These are phyloP conservation scores for Trypanosoma brucei DNA, from an alignment of 208 protist species.

Conservation along the genomic window DNA sequence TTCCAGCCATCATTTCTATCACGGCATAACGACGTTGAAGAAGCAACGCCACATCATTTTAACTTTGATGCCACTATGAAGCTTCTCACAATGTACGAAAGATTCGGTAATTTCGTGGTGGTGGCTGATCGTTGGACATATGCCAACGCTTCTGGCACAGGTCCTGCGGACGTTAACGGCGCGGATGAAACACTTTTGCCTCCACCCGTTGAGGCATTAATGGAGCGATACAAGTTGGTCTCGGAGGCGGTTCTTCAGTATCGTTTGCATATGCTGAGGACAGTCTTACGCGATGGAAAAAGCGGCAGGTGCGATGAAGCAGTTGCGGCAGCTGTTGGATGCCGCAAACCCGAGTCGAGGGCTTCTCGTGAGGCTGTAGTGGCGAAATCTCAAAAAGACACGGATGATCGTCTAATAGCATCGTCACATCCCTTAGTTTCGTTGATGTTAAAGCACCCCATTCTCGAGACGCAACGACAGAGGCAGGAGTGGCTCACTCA, in stretches of 20 bases:
- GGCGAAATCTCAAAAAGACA: neutral
- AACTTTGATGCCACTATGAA: constrained; percentile 31
- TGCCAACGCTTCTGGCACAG: constrained; percentile 3
- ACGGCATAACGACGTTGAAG: neutral
- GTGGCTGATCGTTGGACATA: constrained; percentile 46
- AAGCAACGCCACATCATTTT: constrained; percentile 10
- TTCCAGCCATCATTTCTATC: constrained; percentile 14
- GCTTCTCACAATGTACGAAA: constrained; percentile 43
- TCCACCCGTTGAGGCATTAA: constrained; percentile 20
- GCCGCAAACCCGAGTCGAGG: neutral
- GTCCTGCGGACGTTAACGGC: neutral
- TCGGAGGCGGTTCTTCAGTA: constrained; percentile 14
- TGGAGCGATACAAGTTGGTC: constrained; percentile 26
- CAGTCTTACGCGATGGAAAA: neutral
- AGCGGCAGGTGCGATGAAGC: neutral
- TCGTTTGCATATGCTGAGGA: constrained; percentile 9
- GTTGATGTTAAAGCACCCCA: constrained; percentile 26
- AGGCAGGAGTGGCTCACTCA: constrained; percentile 10
- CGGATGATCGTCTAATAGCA: neutral
- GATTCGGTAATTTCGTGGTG: constrained; percentile 59
- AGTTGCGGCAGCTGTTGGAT: neutral
- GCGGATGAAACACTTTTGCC: neutral
- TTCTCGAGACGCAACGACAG: constrained; percentile 12
- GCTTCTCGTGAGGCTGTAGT: neutral
- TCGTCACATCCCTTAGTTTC: constrained; percentile 21